Base-by-base conservation (phyloP, 768 basidiomycete genomes). In the Suillus bovinus region DNA sequence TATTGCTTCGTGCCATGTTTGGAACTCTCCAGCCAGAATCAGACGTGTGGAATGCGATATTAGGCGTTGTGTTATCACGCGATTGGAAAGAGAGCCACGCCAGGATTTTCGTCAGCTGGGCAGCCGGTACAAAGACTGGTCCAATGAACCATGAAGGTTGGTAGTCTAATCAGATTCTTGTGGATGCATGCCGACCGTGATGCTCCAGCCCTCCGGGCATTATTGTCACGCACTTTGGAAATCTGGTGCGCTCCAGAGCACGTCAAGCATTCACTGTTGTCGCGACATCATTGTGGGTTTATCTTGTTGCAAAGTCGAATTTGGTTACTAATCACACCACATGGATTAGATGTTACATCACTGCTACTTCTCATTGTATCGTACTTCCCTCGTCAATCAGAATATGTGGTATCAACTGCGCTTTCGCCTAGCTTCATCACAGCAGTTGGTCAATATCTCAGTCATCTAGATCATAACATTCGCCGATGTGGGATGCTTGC, bases 401-500 rank as follows among this genome's bases (percentile, higher is more conserved):
- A 77, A 1, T 69, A 77, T 33, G 64, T 87, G 14, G 69, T 74
- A 38, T 74, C 77, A 10, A 72, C 90, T 4, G 81, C 85, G 3
- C 73, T 82, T 34, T 86, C 84, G 14, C 78, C 86, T 5, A 62
- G 78, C 1, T 89, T 98, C 69, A 81, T 98, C 64, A 76, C 79
- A 24, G 85, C 85, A 14, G 81, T 97, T 52, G 84, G 88, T 7
- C 74, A 76, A 6, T 98, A 97, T 69, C 86, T 99, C 50, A 81
- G 81, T 1, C 93, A 96, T 73, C 76, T 87, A 7, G 93, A 96
- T 59, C 75, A 79, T 1, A 80, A 86, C 4, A 82, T 97, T 22
- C 88, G 96, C 4, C 83, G 88, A 29, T 91, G 94, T 67, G 97
- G 97, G 4, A 96, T 99, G 94, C 82, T 98, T 38, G 87, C 86